phyloP scores from a whole-genome alignment of 306 rosid genomes.

The cucumber (Cucumis sativus) region DNA sequence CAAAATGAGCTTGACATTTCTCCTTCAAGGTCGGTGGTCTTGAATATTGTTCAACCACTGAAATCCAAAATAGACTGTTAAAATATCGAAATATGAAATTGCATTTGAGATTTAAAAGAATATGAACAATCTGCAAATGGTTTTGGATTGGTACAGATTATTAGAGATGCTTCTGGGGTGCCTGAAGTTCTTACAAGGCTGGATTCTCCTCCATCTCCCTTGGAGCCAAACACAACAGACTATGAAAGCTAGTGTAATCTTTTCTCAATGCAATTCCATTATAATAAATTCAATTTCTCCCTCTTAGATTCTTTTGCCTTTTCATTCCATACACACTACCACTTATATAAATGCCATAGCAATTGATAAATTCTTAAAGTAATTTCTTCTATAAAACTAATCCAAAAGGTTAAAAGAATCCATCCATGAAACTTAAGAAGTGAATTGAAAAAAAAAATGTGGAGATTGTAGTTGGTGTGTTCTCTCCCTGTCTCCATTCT shows the following conservation, averaged over 20 bases:
- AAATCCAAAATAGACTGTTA: background rate
- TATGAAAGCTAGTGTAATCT: slow-evolving; percentile 56
- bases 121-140: slow-evolving; percentile 15
- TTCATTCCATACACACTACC: background rate
- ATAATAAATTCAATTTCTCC: background rate
- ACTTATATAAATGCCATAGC: background rate
- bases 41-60: background rate
- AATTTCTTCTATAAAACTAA: background rate
- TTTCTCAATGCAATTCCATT: slow-evolving; percentile 4
- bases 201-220: slow-evolving; percentile 37
- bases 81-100: background rate
- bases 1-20: too few relatives aligned
- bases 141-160: slow-evolving; percentile 47
- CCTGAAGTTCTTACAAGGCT: slow-evolving; percentile 92
- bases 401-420: background rate
- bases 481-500: background rate
- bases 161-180: slow-evolving; percentile 69
- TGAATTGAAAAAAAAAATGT: background rate
- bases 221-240: slow-evolving; percentile 32
- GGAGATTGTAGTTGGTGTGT: background rate
- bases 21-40: too few relatives aligned
- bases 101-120: background rate
- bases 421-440: background rate
- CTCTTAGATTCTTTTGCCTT: background rate
- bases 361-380: background rate